Percentiles rank a stretch among this genome's conserved stretches.
phyloP scores from a whole-genome alignment of 768 basidiomycete species.

The Infundibulicybe gibba region DNA sequence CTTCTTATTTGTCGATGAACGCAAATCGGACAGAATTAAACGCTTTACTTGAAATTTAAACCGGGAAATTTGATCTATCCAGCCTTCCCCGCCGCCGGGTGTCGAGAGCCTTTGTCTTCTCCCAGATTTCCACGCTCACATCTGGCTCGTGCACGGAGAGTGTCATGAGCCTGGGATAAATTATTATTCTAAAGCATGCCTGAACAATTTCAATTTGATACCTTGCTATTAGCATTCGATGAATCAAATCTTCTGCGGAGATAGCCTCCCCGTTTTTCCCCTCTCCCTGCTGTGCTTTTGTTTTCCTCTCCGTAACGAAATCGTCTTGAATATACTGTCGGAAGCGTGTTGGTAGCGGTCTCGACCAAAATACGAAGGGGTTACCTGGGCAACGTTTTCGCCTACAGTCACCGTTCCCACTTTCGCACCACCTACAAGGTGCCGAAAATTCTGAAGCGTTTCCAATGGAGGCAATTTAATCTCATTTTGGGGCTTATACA shows the following conservation, averaged over 20 bases:
- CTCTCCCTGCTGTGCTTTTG: conserved; percentile 29
- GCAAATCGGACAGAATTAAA: neutral
- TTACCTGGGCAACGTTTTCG: conserved; percentile 58
- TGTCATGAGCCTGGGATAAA: conserved; percentile 50
- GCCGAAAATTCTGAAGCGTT: conserved; percentile 52
- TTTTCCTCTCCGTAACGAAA: conserved; percentile 50
- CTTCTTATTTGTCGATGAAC: too few species aligned
- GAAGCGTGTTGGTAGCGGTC: neutral
- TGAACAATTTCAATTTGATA: conserved; percentile 18
- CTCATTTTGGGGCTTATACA: conserved; percentile 48
- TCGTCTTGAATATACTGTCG: conserved; percentile 72
- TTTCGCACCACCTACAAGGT: conserved; percentile 59
- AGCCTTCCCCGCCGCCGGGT: conserved; percentile 30
- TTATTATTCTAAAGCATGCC: neutral
- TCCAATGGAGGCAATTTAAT: conserved; percentile 44
- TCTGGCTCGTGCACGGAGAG: conserved; percentile 54
- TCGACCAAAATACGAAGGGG: conserved; percentile 4
- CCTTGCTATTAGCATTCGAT: conserved; percentile 69
- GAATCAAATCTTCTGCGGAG: conserved; percentile 60
- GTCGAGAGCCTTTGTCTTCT: conserved; percentile 60
- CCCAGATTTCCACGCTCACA: conserved; percentile 60
- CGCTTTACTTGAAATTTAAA: neutral
- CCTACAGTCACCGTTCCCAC: conserved; percentile 50
- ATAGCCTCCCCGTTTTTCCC: conserved; percentile 31
- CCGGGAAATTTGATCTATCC: conserved; percentile 2